Percentiles rank a stretch among this genome's conserved stretches.
Conservation (phyloP, 2,329 filamentous ascomycete genomes). For the Immersiporthe knoxdaviesiana region DNA sequence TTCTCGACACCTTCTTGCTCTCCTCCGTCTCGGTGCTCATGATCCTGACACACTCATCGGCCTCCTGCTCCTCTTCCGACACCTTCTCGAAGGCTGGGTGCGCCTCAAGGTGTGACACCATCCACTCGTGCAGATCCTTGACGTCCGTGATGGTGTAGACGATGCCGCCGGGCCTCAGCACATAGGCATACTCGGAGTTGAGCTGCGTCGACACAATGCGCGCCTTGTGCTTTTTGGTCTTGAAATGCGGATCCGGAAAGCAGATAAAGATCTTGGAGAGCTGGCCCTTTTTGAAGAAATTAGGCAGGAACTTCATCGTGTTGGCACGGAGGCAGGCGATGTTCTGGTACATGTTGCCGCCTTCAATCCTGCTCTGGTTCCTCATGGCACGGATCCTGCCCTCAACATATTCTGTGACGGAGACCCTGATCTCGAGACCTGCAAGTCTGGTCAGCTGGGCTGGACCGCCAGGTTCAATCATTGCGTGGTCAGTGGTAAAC, state of each 20-base stretch:
- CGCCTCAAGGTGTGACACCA: conserved; percentile 80
- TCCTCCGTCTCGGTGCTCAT: conserved; percentile 92
- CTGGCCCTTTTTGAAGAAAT: conserved; percentile 85
- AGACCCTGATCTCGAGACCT: conserved; percentile 91
- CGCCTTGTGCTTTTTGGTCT: conserved; percentile 94
- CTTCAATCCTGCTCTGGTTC: conserved; percentile 54
- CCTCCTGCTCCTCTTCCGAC: conserved; percentile 65
- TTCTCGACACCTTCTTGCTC: conserved; percentile 92
- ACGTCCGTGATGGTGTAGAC: conserved; percentile 98
- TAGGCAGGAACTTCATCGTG: conserved; percentile 99
- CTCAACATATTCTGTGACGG: conserved; percentile 88
- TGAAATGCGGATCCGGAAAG: conserved; percentile 98
- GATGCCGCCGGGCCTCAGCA: conserved; percentile 78
- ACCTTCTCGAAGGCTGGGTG: conserved; percentile 82
- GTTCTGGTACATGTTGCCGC: conserved; percentile 72
- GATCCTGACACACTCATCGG: conserved; percentile 70
- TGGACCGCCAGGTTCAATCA: too few species aligned
- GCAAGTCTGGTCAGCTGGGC: conserved; percentile 6
- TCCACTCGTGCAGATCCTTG: conserved; percentile 90
- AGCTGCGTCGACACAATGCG: conserved; percentile 88
- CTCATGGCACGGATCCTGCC: conserved; percentile 85
- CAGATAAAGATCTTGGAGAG: conserved; percentile 94
- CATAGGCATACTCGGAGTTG: conserved; percentile 92
- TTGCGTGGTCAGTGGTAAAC: background rate
- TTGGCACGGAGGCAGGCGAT: conserved; percentile 88